Evolutionary conservation across 129 eudicot genomes (phyloP).

Genomic region (Mikania micrantha): DNA sequence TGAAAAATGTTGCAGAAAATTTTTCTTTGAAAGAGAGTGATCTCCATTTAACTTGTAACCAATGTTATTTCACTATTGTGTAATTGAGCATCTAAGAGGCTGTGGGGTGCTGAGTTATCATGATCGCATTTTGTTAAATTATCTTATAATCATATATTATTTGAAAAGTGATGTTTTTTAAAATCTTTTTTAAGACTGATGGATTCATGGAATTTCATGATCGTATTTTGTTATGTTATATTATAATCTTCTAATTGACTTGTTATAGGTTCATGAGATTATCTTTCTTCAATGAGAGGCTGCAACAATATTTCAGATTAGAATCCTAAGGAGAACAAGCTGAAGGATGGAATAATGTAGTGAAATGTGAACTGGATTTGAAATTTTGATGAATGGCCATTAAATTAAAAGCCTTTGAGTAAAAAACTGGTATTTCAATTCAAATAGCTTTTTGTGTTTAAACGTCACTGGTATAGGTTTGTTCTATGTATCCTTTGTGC

Average conservation of each 20-base stretch:
- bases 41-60: not conserved
- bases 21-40: not conserved
- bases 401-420: not conserved
- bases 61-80: not conserved
- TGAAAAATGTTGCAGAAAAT: not conserved
- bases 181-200: not conserved
- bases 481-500: too few species aligned
- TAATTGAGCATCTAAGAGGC: not conserved
- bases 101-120: not conserved
- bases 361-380: not conserved
- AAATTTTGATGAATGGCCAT: conserved; percentile 1
- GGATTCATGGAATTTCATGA: not conserved
- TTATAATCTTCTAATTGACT: conserved; percentile 2
- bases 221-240: not conserved
- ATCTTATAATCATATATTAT: too few species aligned
- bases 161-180: too few species aligned
- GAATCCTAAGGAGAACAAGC: not conserved
- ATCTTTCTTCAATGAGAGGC: not conserved
- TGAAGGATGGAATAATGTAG: not conserved
- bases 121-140: too few species aligned
- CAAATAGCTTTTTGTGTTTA: not conserved
- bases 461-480: not conserved
- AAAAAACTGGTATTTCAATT: not conserved
- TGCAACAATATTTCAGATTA: not conserved
- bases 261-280: conserved; percentile 19